Percentiles rank a stretch among this genome's conserved stretches.
Conservation (phyloP, 2,329 filamentous ascomycete genomes). For the Lecanicillium sp. region DNA sequence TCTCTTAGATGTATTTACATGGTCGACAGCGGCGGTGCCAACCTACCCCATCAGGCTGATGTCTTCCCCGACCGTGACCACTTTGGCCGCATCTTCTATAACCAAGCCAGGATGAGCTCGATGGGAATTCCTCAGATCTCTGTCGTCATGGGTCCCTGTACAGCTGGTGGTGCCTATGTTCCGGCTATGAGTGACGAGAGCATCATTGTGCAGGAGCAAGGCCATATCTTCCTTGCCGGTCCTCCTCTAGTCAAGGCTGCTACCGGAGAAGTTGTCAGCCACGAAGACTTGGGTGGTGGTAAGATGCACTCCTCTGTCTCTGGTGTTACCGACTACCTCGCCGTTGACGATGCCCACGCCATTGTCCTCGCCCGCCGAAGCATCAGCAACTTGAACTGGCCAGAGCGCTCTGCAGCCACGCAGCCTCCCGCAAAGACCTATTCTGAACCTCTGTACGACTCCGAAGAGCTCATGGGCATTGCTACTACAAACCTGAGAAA, state of each 20-base stretch:
- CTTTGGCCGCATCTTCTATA: conserved; percentile 96
- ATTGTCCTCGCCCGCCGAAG: conserved; percentile 76
- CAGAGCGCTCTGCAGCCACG: conserved; percentile 35
- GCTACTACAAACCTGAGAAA: conserved; percentile 83
- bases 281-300: conserved; percentile 86
- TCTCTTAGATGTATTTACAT: conserved; percentile 75
- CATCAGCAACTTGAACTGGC: conserved; percentile 86
- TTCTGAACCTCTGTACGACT: conserved; percentile 71
- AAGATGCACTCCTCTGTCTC: conserved; percentile 84
- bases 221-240: conserved; percentile 94
- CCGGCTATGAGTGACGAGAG: conserved; percentile 96
- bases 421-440: conserved; percentile 35
- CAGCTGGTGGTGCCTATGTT: conserved; percentile 90
- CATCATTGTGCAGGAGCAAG: conserved; percentile 91
- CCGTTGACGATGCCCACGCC: conserved; percentile 88
- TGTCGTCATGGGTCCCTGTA: conserved; percentile 96
- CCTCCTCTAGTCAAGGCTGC: conserved; percentile 93
- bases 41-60: conserved; percentile 88
- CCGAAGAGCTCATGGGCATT: conserved; percentile 76
- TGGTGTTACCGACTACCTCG: conserved; percentile 90
- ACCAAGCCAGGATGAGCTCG: conserved; percentile 89
- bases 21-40: conserved; percentile 91
- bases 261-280: conserved; percentile 84
- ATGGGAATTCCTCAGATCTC: conserved; percentile 86
- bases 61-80: conserved; percentile 94